Evolutionary conservation across 2,329 filamentous ascomycete species (phyloP).

Genomic region (Diaporthe citrichinensis): DNA sequence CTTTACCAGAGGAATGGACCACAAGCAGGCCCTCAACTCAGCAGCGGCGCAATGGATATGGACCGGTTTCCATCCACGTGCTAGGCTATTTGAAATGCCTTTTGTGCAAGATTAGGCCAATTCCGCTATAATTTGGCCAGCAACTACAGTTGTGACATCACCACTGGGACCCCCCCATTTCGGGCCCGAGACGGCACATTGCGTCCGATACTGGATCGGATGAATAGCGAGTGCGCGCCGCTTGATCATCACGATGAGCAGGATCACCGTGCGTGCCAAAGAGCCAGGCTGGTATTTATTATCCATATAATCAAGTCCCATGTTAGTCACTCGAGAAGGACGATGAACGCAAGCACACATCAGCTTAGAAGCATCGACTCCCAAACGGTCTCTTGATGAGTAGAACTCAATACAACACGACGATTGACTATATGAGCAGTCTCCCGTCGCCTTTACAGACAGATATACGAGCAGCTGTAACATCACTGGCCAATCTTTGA

Average conservation of each 20-base stretch:
- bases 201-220: conserved; percentile 25
- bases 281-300: not conserved
- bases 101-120: not conserved
- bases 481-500: too few species aligned
- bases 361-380: not conserved
- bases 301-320: not conserved
- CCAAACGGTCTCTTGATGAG: not conserved
- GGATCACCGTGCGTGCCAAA: not conserved
- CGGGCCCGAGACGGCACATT: conserved; percentile 17
- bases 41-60: not conserved
- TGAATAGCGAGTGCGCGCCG: conserved; percentile 19
- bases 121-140: not conserved
- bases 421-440: not conserved
- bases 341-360: not conserved
- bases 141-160: conserved; percentile 25
- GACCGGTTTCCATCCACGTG: not conserved
- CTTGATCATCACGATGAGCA: conserved; percentile 23
- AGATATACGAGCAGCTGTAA: not conserved
- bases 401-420: not conserved
- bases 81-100: not conserved
- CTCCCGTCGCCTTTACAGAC: not conserved
- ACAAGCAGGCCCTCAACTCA: not conserved
- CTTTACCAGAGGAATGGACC: not conserved
- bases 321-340: too few species aligned
- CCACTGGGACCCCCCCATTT: conserved; percentile 24